A percentile compares a stretch with the other conserved stretches of the same genome.
Conservation (phyloP, 306 rosid genomes). For the Clitoria ternatea region DNA sequence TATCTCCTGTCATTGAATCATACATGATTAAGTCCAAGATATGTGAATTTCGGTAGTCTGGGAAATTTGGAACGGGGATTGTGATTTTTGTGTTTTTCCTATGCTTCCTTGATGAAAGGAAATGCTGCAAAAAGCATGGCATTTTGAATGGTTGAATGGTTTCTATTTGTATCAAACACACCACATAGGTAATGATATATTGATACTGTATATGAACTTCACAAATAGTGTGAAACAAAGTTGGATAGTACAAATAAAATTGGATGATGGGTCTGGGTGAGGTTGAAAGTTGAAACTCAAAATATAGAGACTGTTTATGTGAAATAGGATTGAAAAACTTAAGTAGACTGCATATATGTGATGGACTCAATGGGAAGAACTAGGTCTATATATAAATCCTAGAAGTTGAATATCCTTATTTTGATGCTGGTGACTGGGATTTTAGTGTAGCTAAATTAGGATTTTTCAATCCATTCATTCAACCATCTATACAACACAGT, state of each 20-base stretch:
- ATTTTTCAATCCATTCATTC: not conserved
- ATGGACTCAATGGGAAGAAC: not conserved
- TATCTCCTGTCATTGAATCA: not conserved
- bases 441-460: not conserved
- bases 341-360: not conserved
- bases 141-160: not conserved
- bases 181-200: not conserved
- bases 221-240: too few species aligned
- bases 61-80: not conserved
- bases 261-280: not conserved
- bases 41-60: not conserved
- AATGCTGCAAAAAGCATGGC: not conserved
- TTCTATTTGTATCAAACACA: not conserved
- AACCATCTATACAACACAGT: not conserved
- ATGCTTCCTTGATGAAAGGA: slow-evolving; percentile 2
- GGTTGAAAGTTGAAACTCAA: too few species aligned
- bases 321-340: not conserved
- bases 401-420: not conserved
- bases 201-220: not conserved
- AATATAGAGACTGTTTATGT: not conserved
- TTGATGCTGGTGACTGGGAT: not conserved
- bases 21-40: not conserved
- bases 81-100: not conserved
- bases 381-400: not conserved
- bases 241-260: too few species aligned